Conservation (phyloP, 768 basidiomycete species). For the Antrodiella citrinella region DNA sequence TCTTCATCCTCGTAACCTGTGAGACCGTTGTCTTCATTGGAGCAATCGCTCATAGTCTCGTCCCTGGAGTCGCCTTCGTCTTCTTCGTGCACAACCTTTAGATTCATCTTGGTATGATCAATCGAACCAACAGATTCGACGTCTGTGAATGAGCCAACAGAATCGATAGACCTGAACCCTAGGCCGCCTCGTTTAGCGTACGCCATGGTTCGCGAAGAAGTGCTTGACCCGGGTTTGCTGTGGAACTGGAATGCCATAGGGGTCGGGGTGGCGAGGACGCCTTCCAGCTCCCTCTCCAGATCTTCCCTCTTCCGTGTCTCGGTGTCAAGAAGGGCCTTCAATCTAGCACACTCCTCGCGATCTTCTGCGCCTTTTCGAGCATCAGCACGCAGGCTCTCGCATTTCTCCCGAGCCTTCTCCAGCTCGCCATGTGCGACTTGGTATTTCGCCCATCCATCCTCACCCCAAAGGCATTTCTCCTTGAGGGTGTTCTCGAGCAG, state of each 20-base stretch:
- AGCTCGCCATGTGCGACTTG: constrained; percentile 18
- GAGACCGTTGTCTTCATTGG: constrained; percentile 50
- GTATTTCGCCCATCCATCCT: constrained; percentile 23
- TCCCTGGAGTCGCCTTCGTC: constrained; percentile 27
- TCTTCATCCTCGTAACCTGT: constrained; percentile 66
- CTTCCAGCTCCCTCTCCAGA: constrained; percentile 48
- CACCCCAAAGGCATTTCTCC: constrained; percentile 23
- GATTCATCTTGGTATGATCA: constrained; percentile 33
- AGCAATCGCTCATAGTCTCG: constrained; percentile 24
- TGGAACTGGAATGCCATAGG: constrained; percentile 28
- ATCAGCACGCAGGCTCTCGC: constrained; percentile 26
- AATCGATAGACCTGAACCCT: constrained; percentile 54
- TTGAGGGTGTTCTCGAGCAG: constrained; percentile 42
- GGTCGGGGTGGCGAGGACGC: constrained; percentile 38
- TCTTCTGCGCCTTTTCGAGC: constrained; percentile 9
- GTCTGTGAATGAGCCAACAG: constrained; percentile 56
- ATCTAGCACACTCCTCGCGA: constrained; percentile 15
- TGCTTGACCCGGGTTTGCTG: constrained; percentile 10
- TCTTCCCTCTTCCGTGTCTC: constrained; percentile 35
- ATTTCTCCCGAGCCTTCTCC: constrained; percentile 27
- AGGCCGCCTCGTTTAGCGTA: constrained; percentile 35
- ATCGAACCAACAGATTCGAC: constrained; percentile 51
- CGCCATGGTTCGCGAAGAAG: constrained; percentile 18
- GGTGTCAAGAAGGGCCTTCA: constrained; percentile 26
- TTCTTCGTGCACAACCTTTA: constrained; percentile 49